Evolutionary conservation across 75 land plant genomes (phyloP), one percentile per base, ranked within the genome.

Genomic region (Cunninghamia lanceolata): DNA sequence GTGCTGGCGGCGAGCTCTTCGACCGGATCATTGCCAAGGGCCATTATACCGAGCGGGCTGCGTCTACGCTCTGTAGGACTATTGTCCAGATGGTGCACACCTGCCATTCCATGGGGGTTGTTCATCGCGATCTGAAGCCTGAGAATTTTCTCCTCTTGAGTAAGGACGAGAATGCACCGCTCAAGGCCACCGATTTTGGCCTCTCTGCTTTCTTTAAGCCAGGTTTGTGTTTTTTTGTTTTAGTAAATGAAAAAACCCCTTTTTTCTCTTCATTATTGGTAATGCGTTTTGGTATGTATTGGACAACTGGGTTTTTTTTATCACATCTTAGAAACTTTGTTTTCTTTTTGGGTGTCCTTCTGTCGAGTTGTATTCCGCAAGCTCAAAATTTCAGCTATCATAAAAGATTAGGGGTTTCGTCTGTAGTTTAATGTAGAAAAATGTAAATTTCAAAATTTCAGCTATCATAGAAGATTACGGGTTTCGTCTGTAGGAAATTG

Each of bases 121-220:
- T 91, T 30, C 95, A 94, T 82, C 86, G 95, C 8, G 95, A 94
- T 75, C 92, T 93, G 52, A 92, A 94, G 90, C 95, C 90, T 9
- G 94, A 94, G 91, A 94, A 94, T 59, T 95, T 95, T 89, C 85
- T 95, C 35, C 86, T 95, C 35, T 71, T 88, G 34, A 89, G 54
- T 83, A 91, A 94, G 86, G 88, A 89, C 30, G 95, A 95, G 84
- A 82, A 91, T 88, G 85, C 94, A 14, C 90, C 94, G 14, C 89
- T 95, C 84, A 94, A 95, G 92, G 96, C 92, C 35, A 95, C 93
- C 9, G 95, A 94, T 85, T 95, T 95, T 86, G 96, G 96, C 2
- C 92, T 95, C 46, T 94, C 96, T 6, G 89, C 92, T 21, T 95
- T 95, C 86, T 95, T 90, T 85, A 92, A 94, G 43, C 77, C 88